Evolutionary conservation across 2,329 filamentous ascomycete species (phyloP).

Genomic region (Neonectria coccinea): DNA sequence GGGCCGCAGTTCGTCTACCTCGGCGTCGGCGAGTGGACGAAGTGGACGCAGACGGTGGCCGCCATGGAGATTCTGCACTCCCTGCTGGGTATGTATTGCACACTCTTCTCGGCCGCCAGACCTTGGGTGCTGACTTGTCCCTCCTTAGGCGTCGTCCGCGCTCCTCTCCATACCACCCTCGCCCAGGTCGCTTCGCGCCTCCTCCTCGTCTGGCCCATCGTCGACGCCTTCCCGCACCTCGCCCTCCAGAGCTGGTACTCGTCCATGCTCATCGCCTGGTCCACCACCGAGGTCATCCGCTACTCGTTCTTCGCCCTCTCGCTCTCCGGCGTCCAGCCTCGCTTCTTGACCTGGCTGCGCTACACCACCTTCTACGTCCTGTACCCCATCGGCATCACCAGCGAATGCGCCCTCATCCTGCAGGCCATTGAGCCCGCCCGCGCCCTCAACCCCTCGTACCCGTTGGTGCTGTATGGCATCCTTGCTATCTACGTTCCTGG

Average conservation of each 20-base stretch:
- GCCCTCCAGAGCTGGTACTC: conserved; percentile 73
- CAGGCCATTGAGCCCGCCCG: conserved; percentile 71
- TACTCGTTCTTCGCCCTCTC: conserved; percentile 91
- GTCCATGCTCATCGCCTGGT: conserved; percentile 88
- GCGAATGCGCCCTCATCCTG: conserved; percentile 86
- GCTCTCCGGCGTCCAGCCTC: conserved; percentile 72
- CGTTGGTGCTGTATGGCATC: conserved; percentile 72
- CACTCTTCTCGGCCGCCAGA: background rate
- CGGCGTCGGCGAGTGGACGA: conserved; percentile 74
- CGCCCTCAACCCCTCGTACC: conserved; percentile 60
- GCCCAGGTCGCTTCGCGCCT: conserved; percentile 93
- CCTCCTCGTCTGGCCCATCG: conserved; percentile 89
- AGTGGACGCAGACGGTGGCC: conserved; percentile 87
- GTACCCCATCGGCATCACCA: conserved; percentile 91
- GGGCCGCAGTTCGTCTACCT: conserved; percentile 71
- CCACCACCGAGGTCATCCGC: conserved; percentile 88
- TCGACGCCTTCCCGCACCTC: conserved; percentile 77
- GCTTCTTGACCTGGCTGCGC: conserved; percentile 79
- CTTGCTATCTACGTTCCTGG: conserved; percentile 84
- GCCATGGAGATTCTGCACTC: conserved; percentile 87
- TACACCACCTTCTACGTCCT: conserved; percentile 95
- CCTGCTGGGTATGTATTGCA: conserved; percentile 69
- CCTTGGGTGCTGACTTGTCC: conserved; percentile 14
- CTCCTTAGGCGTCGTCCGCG: conserved; percentile 80
- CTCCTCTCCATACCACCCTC: conserved; percentile 84